Percentiles rank a stretch among this genome's conserved stretches.
These are phyloP conservation scores for Naegleria fowleri DNA, from an alignment of 208 protist genomes.

Conservation along the genomic window DNA sequence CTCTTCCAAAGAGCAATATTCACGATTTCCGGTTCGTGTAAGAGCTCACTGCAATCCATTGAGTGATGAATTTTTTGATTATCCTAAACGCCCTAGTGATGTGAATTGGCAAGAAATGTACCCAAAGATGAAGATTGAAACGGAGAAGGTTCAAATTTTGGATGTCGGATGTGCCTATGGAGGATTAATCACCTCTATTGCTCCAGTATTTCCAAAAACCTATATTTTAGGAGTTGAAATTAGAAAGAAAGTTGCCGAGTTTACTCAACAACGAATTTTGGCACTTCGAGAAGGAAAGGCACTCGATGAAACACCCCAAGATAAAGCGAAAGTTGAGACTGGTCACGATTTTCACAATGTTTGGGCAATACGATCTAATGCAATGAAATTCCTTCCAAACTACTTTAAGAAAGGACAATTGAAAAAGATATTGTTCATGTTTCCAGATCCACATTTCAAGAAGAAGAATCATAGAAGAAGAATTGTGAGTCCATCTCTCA, in stretches of 20 bases:
- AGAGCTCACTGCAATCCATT: constrained; percentile 83
- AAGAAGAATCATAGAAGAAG: constrained; percentile 89
- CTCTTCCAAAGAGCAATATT: constrained; percentile 48
- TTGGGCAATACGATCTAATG: constrained; percentile 87
- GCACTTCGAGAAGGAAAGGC: constrained; percentile 43
- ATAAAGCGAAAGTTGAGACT: not conserved
- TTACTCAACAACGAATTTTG: constrained; percentile 70
- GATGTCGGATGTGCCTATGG: constrained; percentile 96
- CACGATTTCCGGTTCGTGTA: constrained; percentile 72
- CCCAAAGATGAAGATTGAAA: constrained; percentile 41
- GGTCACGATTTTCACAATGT: constrained; percentile 82
- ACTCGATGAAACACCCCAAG: not conserved
- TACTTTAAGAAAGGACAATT: constrained; percentile 92
- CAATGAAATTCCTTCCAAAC: constrained; percentile 95
- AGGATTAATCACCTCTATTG: constrained; percentile 81
- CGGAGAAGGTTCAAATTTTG: constrained; percentile 64
- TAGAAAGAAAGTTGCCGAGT: constrained; percentile 81
- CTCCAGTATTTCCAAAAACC: constrained; percentile 76
- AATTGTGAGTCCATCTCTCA: constrained; percentile 87
- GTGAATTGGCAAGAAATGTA: constrained; percentile 46
- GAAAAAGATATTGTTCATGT: constrained; percentile 91
- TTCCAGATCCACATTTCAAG: constrained; percentile 97
- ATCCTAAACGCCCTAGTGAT: constrained; percentile 64
- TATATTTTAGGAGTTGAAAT: constrained; percentile 94
- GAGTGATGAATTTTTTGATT: constrained; percentile 68